phyloP scores from a whole-genome alignment of 139 green algal genomes.

The Trebouxia sp. region DNA sequence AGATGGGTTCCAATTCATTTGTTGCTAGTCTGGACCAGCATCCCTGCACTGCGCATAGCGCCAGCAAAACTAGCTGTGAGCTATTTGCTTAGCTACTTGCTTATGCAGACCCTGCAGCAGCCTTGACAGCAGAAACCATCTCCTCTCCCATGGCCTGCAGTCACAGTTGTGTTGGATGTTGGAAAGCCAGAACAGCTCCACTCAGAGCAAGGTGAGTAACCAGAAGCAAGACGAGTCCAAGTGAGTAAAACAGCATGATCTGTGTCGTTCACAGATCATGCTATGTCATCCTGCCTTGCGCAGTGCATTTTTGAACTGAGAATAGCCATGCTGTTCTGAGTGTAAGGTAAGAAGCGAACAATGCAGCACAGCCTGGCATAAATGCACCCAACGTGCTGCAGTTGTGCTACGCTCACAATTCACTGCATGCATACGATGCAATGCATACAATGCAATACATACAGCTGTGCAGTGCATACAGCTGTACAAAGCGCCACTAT shows the following conservation, averaged over 20 bases:
- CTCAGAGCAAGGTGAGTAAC: no score
- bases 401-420: neutral
- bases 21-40: neutral
- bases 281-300: no score
- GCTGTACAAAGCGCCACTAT: neutral
- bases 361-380: no score
- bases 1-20: slow-evolving; percentile 1
- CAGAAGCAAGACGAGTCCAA: no score
- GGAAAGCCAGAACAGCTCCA: no score
- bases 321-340: no score
- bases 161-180: neutral
- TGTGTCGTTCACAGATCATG: no score
- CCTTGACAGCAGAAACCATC: slow-evolving; percentile 90
- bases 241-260: no score
- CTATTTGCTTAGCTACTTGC: neutral
- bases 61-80: neutral
- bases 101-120: slow-evolving; percentile 22
- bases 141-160: slow-evolving; percentile 86
- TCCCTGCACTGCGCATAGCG: neutral
- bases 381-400: no score
- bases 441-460: neutral
- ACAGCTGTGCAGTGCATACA: neutral
- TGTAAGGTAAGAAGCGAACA: no score
- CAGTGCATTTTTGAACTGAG: no score
- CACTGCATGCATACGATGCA: neutral